A percentile compares a stretch with the other conserved stretches of the same genome.
These are phyloP conservation scores for Peronospora belbahrii DNA, from an alignment of 352 stramenopile genomes.

Conservation along the genomic window DNA sequence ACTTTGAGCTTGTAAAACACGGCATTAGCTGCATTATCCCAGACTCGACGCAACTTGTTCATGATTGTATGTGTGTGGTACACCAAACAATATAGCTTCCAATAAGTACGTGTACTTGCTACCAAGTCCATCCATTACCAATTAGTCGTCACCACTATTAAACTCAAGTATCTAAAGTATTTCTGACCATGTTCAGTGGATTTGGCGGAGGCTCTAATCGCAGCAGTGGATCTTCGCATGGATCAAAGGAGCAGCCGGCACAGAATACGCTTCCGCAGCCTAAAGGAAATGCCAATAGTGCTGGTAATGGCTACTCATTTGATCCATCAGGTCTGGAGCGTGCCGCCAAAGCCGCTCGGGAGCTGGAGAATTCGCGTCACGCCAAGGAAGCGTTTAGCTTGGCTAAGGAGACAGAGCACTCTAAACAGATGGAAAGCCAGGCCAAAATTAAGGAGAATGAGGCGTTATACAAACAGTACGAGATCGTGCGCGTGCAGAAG, in stretches of 20 bases:
- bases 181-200: constrained; percentile 52
- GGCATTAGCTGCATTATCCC: constrained; percentile 12
- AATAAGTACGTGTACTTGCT: constrained; percentile 23
- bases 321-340: constrained; percentile 95
- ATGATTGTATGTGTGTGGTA: constrained; percentile 8
- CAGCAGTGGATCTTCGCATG: constrained; percentile 23
- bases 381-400: constrained; percentile 92
- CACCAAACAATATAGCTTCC: constrained; percentile 9
- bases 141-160: too few relatives aligned
- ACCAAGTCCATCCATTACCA: constrained; percentile 29
- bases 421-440: constrained; percentile 91
- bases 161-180: constrained; percentile 2
- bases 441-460: constrained; percentile 90
- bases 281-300: constrained; percentile 18
- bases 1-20: constrained; percentile 25
- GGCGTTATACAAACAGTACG: constrained; percentile 89
- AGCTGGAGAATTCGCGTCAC: constrained; percentile 93
- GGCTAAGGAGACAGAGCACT: constrained; percentile 92
- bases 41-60: constrained; percentile 23
- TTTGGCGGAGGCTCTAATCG: constrained; percentile 39
- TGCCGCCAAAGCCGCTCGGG: constrained; percentile 94
- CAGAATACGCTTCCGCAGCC: constrained; percentile 33
- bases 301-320: constrained; percentile 82
- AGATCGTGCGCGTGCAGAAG: constrained; percentile 93
- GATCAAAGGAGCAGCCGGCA: constrained; percentile 15